Base-by-base conservation (phyloP, 345 rosid species). In the Physaria fendleri region DNA sequence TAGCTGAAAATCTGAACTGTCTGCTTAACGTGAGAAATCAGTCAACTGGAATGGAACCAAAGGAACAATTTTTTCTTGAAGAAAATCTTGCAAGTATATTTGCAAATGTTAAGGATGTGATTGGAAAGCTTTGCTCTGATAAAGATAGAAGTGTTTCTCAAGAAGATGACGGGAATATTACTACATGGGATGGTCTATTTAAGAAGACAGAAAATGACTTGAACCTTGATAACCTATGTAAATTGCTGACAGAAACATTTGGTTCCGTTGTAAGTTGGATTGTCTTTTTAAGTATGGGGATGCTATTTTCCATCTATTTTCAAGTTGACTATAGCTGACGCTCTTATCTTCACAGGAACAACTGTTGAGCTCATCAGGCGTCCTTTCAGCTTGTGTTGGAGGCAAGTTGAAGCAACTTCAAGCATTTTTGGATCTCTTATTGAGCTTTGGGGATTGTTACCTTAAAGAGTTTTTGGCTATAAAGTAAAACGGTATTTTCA, bases 111-210 rank as follows among this genome's bases (percentile, higher is more conserved):
- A 60, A 74, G 70, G 75, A 73, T 53, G 77, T 71, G 60, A 22
- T 84, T 68, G 77, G 55, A 66, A 82, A 71, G 49, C 73, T 81
- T 54, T 60, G 76, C 34, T 74, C 69, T 55, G 41, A 51, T 56
- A 56, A 67, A 60, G 74, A 43, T n/a, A 38, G 23, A 59, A 35
- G 55, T 63, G 50, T 50, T 47, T 54, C 79, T 29, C 79, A 78
- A 68, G 85, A 75, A 39, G 69, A 65, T 28, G 42, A 37, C 37
- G 71, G 52, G 65, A 77, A 65, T 42, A 65, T 93, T 53, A 78
- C 90, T 28, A 75, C 73, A 6, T 93, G 97, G 95, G 86, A 78
- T 69, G 38, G 59, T 71, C 56, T 82, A 54, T 85, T 83, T 61
- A 73, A 74, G 63, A 75, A 78, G 66, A 64, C 69, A 50, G 65